These are phyloP conservation scores for Coemansia biformis DNA, from an alignment of 192 early-diverging fungal species.

Conservation along the genomic window DNA sequence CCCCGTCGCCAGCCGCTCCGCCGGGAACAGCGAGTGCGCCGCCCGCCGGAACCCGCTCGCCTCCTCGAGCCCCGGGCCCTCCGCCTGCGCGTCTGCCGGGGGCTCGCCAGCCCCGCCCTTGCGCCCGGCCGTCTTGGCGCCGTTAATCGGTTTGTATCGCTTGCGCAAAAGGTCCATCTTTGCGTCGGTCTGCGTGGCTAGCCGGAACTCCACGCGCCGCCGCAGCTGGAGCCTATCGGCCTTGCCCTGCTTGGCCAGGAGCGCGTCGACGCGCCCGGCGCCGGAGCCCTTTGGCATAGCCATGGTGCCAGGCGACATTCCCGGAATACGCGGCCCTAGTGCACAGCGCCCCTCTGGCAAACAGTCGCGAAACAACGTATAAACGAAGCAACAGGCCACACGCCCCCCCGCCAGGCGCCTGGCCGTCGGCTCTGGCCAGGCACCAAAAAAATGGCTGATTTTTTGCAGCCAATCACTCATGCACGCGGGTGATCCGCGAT, in stretches of 20 bases:
- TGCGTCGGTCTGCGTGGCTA: conserved; percentile 53
- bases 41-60: conserved; percentile 59
- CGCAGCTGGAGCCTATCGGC: conserved; percentile 42
- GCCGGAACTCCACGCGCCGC: conserved; percentile 60
- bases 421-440: too few relatives aligned
- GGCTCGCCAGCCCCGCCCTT: conserved; percentile 3
- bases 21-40: conserved; percentile 55
- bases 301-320: conserved; percentile 28
- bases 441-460: too few relatives aligned
- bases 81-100: neutral
- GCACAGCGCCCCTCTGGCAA: too few relatives aligned
- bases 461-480: too few relatives aligned
- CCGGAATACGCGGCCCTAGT: neutral
- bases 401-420: too few relatives aligned
- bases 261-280: conserved; percentile 33
- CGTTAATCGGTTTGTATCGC: conserved; percentile 63
- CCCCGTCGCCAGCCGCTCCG: conserved; percentile 49
- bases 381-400: too few relatives aligned
- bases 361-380: too few relatives aligned
- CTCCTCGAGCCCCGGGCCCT: conserved; percentile 43
- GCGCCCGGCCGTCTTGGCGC: neutral
- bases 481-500: too few relatives aligned
- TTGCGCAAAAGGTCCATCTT: conserved; percentile 59
- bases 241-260: conserved; percentile 44
- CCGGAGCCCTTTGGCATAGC: conserved; percentile 2